phyloP scores from a whole-genome alignment of 192 early-diverging fungal genomes.

The Podila epicladia region DNA sequence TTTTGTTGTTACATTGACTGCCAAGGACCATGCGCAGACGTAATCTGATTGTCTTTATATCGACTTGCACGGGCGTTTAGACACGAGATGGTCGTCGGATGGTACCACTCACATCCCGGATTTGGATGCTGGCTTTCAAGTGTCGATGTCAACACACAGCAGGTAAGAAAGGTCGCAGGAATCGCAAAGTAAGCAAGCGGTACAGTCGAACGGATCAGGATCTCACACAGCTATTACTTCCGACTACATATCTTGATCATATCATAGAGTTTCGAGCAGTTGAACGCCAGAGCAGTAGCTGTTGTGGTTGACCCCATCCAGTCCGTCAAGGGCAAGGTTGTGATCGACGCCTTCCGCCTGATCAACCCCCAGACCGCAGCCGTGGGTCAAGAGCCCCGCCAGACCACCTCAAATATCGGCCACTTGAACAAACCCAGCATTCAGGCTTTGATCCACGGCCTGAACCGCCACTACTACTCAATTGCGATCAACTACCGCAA shows the following conservation, averaged over 20 bases:
- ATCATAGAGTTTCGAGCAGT: slow-evolving; percentile 86
- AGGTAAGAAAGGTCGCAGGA: slow-evolving; percentile 58
- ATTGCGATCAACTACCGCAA: slow-evolving; percentile 99
- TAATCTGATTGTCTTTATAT: neutral
- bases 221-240: neutral
- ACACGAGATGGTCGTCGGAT: slow-evolving; percentile 99
- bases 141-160: slow-evolving; percentile 99
- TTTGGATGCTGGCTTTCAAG: slow-evolving; percentile 99
- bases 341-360: slow-evolving; percentile 98
- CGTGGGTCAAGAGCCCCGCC: slow-evolving; percentile 92
- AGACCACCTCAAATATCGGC: slow-evolving; percentile 99
- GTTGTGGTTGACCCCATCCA: slow-evolving; percentile 99
- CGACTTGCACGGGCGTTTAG: slow-evolving; percentile 46
- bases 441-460: slow-evolving; percentile 96
- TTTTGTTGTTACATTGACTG: neutral
- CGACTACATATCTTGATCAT: neutral
- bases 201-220: neutral
- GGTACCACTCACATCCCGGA: slow-evolving; percentile 99
- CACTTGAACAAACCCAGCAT: slow-evolving; percentile 98
- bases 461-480: slow-evolving; percentile 99
- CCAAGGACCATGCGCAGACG: too few relatives aligned
- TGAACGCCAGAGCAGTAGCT: slow-evolving; percentile 95
- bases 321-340: slow-evolving; percentile 99
- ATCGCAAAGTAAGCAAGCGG: too few relatives aligned
- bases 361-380: slow-evolving; percentile 91